Conservation (phyloP, 2,329 filamentous ascomycete genomes). For the Colletotrichum liriopes region DNA sequence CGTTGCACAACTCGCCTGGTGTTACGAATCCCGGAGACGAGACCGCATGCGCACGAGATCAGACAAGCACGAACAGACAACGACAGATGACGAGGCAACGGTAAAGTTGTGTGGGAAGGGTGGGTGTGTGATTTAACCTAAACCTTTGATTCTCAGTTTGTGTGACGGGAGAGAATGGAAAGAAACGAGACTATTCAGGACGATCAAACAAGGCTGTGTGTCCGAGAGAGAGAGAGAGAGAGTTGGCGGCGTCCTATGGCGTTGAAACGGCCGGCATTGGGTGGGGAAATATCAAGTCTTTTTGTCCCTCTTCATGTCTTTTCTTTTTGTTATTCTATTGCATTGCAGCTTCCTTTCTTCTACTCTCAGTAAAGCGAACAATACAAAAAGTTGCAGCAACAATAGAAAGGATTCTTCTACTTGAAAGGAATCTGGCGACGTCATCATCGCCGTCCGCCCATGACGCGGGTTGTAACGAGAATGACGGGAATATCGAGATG, state of each 20-base stretch:
- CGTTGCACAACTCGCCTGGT: no score
- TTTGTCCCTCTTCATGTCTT: constrained; percentile 1
- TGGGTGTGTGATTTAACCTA: neutral
- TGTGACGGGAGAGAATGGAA: constrained; percentile 9
- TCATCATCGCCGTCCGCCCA: no score
- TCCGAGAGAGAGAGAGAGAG: neutral
- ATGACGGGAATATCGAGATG: no score
- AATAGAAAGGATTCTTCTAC: neutral
- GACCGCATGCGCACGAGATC: neutral
- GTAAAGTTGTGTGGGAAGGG: neutral
- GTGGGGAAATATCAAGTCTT: constrained; percentile 29
- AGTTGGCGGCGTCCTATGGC: constrained; percentile 40
- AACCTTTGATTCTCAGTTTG: neutral
- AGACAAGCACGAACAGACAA: neutral
- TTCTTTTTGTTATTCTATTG: constrained; percentile 7
- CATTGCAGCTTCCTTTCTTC: constrained; percentile 19
- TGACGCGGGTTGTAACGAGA: no score
- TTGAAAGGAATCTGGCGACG: neutral
- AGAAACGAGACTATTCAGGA: constrained; percentile 15
- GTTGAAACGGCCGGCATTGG: constrained; percentile 38
- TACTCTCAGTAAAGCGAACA: constrained; percentile 10
- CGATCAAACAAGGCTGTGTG: neutral
- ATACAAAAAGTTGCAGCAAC: constrained; percentile 27
- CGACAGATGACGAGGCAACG: neutral
- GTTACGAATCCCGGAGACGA: neutral